Base-by-base conservation (phyloP, 345 rosid species). In the Populus ilicifolia region DNA sequence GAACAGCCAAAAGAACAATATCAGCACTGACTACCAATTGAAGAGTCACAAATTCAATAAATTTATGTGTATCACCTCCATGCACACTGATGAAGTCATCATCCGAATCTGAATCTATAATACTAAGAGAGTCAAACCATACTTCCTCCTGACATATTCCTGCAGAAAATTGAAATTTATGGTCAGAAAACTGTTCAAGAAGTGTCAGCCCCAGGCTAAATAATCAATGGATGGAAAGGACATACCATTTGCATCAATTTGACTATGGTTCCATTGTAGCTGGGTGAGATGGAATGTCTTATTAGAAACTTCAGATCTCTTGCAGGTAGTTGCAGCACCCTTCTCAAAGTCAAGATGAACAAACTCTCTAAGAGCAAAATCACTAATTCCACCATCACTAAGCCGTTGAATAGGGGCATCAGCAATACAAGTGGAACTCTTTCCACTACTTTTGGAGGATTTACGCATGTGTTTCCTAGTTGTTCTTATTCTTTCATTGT, bases 31-130 rank as follows among this genome's bases (percentile, higher is more conserved):
- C 21, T 44, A 33, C 68, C 39, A 44, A 9, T 62, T 21, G 14
- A 72, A 72, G 56, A 46, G 30, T 66, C 38, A 59, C 9, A 70
- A 56, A 8, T 66, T 8, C 56, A 64, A 23, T 36, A 54, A 36
- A 30, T 44, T 6, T 17, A 18, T 63, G 35, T 54, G 20, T 59
- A n/a, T 64, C 71, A 87, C 89, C 90, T 81, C 89, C 92, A 23
- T 78, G 86, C 43, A 90, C 86, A 67, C 89, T 84, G 69, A 75
- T 81, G 82, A 83, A 90, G 54, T 90, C 98, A 54, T 93, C 94
- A 65, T 93, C 98, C 30, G 94, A 90, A 50, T 90, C 96, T 69
- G 98, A 90, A 6, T 93, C 98, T 0, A 93, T 85, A 71, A 88
- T 84, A 78, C 98, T 93, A 70, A 91, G 87, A 0, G 96, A 88